phyloP scores from a whole-genome alignment of 257 asterid species.

The Solanum ossicruentum region DNA sequence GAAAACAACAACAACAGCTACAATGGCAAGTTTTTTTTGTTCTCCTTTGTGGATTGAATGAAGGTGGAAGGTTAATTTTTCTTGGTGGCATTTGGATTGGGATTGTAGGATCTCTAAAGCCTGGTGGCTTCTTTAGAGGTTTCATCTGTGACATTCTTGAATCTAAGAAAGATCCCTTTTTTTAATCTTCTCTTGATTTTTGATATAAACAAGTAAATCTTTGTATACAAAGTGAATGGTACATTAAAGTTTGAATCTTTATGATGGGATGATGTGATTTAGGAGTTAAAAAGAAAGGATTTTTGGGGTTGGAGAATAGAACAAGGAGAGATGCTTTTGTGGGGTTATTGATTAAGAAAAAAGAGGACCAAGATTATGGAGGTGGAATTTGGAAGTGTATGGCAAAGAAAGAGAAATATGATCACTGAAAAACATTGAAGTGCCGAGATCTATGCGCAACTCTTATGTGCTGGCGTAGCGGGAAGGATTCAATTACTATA shows the following conservation, averaged over 20 bases:
- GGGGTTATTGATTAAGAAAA: neutral
- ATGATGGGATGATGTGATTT: neutral
- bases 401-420: neutral
- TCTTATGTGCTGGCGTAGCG: neutral
- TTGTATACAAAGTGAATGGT: neutral
- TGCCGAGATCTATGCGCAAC: neutral
- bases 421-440: neutral
- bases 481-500: neutral
- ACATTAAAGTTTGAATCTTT: neutral
- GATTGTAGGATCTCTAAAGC: constrained; percentile 26
- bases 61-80: constrained; percentile 18
- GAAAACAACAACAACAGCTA: constrained; percentile 24
- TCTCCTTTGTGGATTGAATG: neutral
- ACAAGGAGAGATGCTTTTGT: neutral
- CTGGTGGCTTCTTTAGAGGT: constrained; percentile 45
- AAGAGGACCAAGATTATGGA: neutral
- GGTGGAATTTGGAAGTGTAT: neutral
- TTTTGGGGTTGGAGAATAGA: neutral
- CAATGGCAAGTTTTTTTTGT: constrained; percentile 19
- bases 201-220: neutral
- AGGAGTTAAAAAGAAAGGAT: neutral
- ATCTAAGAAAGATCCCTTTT: neutral
- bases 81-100: constrained; percentile 10
- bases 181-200: neutral
- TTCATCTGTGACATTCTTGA: constrained; percentile 13